Conservation (phyloP, 306 rosid genomes). For the Trifolium pratense region DNA sequence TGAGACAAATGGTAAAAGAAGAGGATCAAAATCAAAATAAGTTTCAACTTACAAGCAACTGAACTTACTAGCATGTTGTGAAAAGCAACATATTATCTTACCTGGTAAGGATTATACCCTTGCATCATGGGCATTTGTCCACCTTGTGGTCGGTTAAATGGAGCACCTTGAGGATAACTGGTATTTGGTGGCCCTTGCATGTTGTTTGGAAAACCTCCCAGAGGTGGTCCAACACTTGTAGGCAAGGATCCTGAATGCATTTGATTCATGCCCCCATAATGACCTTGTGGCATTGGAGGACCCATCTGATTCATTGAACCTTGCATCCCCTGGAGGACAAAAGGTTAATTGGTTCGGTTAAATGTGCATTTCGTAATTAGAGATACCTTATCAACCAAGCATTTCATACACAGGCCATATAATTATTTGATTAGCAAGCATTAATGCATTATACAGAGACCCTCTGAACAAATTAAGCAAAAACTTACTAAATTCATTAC, state of each 20-base stretch:
- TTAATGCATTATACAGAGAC: constrained; percentile 23
- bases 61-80: constrained; percentile 31
- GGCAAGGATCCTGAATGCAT: constrained; percentile 87
- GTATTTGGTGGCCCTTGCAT: constrained; percentile 87
- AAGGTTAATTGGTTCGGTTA: constrained; percentile 24
- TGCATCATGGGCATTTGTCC: constrained; percentile 94
- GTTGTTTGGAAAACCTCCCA: constrained; percentile 73
- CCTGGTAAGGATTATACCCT: constrained; percentile 98
- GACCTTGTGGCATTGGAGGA: constrained; percentile 79
- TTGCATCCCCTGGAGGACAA: constrained; percentile 78
- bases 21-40: constrained; percentile 15
- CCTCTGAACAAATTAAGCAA: not conserved
- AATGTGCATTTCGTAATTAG: constrained; percentile 21
- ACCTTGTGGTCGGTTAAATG: constrained; percentile 77
- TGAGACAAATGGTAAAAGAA: constrained; percentile 15
- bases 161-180: constrained; percentile 75
- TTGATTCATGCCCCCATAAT: constrained; percentile 88
- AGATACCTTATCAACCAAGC: constrained; percentile 28
- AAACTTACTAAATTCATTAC: not conserved
- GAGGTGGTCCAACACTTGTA: constrained; percentile 68
- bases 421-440: too few relatives aligned
- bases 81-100: constrained; percentile 43
- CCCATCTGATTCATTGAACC: constrained; percentile 88
- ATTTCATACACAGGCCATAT: too few relatives aligned
- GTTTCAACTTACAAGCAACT: too few relatives aligned